These are phyloP conservation scores for Gentiana straminea DNA, from an alignment of 257 asterid genomes.

Conservation along the genomic window DNA sequence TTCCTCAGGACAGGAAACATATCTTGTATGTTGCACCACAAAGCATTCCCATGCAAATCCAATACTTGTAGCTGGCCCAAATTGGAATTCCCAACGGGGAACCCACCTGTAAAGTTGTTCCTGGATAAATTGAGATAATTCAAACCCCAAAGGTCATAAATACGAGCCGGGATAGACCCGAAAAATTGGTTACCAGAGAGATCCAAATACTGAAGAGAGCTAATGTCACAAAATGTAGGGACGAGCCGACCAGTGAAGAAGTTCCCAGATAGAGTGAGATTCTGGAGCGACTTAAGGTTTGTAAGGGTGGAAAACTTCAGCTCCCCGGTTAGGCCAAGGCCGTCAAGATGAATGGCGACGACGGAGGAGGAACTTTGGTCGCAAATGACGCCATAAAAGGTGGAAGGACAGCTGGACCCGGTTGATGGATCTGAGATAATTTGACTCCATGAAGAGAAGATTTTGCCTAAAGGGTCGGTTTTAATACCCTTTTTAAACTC, in stretches of 20 bases:
- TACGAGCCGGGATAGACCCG: constrained; percentile 65
- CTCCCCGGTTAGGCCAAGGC: constrained; percentile 53
- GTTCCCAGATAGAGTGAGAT: constrained; percentile 61
- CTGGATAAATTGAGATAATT: constrained; percentile 52
- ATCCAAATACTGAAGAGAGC: constrained; percentile 60
- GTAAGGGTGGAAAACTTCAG: constrained; percentile 58
- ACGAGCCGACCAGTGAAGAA: constrained; percentile 62
- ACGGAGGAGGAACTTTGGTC: constrained; percentile 22
- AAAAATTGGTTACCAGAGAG: constrained; percentile 60
- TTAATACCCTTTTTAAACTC: constrained; percentile 78
- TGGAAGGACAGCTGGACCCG: constrained; percentile 61
- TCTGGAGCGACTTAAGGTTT: constrained; percentile 38
- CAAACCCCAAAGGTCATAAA: constrained; percentile 56
- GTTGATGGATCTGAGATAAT: constrained; percentile 20
- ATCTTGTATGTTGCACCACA: constrained; percentile 43
- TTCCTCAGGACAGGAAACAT: constrained; percentile 52
- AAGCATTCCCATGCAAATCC: constrained; percentile 59
- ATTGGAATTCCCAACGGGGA: constrained; percentile 51
- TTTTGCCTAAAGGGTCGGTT: constrained; percentile 43
- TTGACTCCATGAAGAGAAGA: constrained; percentile 50
- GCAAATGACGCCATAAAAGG: constrained; percentile 60
- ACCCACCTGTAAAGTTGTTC: constrained; percentile 50
- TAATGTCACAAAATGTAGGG: constrained; percentile 60
- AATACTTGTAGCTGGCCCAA: constrained; percentile 65
- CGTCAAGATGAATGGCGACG: constrained; percentile 45